Percentiles rank a stretch among this genome's conserved stretches.
These are phyloP conservation scores for Elsinoe ampelina DNA, from an alignment of 2,329 filamentous ascomycete species.

Conservation along the genomic window DNA sequence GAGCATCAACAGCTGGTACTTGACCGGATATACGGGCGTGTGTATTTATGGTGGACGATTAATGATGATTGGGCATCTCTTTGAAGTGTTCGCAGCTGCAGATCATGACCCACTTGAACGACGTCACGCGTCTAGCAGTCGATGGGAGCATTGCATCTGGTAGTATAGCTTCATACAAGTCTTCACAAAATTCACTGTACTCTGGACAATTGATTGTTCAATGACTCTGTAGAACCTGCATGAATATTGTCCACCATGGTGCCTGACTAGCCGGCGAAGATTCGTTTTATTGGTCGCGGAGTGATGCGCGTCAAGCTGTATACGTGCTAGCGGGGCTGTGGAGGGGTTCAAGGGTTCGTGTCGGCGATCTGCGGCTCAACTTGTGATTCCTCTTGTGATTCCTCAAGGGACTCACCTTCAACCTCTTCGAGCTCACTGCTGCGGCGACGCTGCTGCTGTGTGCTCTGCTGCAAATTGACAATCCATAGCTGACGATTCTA, in stretches of 20 bases:
- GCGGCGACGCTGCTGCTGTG: not conserved
- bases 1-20: too few species aligned
- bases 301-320: not conserved
- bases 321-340: slow-evolving; percentile 1
- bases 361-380: slow-evolving; percentile 9
- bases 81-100: not conserved
- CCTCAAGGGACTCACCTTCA: not conserved
- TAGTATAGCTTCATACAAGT: too few species aligned
- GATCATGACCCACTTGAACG: not conserved
- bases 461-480: not conserved
- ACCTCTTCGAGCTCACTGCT: not conserved
- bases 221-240: not conserved
- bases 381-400: not conserved
- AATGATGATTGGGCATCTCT: too few species aligned
- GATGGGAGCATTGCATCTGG: not conserved
- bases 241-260: not conserved
- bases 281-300: not conserved
- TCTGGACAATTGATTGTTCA: not conserved
- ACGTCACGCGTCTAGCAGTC: not conserved
- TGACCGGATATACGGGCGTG: too few species aligned
- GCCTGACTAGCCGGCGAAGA: not conserved
- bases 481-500: not conserved
- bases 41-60: too few species aligned
- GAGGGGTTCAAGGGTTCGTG: slow-evolving; percentile 7
- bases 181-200: not conserved